Evolutionary conservation across 495 filamentous ascomycete genomes (phyloP), one percentile per base, ranked within the genome.

Genomic region (Recurvomyces mirabilis): DNA sequence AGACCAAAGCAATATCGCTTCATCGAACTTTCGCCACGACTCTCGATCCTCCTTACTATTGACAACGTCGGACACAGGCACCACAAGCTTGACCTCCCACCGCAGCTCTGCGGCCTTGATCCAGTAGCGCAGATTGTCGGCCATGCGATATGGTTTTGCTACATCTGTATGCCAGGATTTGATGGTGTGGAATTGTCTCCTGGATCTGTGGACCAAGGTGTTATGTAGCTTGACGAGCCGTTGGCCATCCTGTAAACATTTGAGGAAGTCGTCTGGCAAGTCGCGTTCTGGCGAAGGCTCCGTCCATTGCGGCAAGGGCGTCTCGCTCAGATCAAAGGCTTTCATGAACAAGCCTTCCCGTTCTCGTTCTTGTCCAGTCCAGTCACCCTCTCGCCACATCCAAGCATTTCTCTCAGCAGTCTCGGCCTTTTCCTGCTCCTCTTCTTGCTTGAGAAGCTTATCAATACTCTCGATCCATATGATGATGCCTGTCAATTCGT

Each of bases 41-140:
- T 68, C 67, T 13, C 68, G 67, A 41, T 74, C 71, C n/a, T 57
- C 68, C 38, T 69, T 72, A 48, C 87, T 76, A 5, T 93, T 87
- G 11, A 96, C 79, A 41, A 93, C 71, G 54, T 84, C 78, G 4
- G 36, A 35, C 14, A 54, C 51, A 1, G 51, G 40, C 10, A 54
- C 51, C 6, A 23, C 12, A 41, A 95, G 69, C 47, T 84, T 75
- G 15, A 85, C 74, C 64, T 96, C 93, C 84, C 88, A 98, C 19
- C 91, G 75, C 38, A 96, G 71, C 64, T 96, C 85, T 5, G 87
- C 85, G 15, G 93, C 93, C 64, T 98, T 98, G 60, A 84, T 71
- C 89, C 91, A 98, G 68, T 78, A 98, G 10, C 85, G 74, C 26
- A 98, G 72, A 57, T 98, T 98, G 40, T 98, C 93, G 0, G 88